Evolutionary conservation across 495 filamentous ascomycete species (phyloP), one percentile per base, ranked within the genome.

Genomic region (Aspergillus haitiensis): DNA sequence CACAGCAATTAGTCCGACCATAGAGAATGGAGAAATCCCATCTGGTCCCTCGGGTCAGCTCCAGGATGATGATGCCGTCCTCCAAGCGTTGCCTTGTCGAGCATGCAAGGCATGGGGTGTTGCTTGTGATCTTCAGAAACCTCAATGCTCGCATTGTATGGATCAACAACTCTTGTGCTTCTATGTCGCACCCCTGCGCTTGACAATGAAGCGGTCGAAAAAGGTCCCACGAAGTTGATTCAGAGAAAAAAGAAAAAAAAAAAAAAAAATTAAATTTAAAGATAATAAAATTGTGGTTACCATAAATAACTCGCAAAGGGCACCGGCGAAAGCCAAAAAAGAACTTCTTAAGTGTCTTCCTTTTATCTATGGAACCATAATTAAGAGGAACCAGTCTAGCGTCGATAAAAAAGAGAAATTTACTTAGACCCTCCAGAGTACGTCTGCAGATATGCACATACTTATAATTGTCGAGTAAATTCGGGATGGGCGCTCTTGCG

Each of bases 131-230:
- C 72, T 64, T 34, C 57, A 63, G 10, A 49, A 51, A 53, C 75
- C 75, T 11, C 73, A 69, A 33, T 77, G 75, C 32, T 61, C 67
- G 9, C 70, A 76, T 59, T 77, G 75, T 58, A 62, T 68, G 33
- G 63, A 75, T 15, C 63, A 77, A 51, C 75, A 77, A 54, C 55
- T 74, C 13, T 54, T 75, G 6, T 77, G 75, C 61, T 77, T 77
- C 49, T 77, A 77, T 46, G 71, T 75, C 12, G 59, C 59, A 12
- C 70, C 66, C 27, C 35, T 59, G n/a, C 60, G 58, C 6, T 27
- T 52, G 4, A 50, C 59, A n/a, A 61, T 56, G 36, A 64, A 56
- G 37, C 54, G 54, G 21, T 54, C 62, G 18, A 63, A 40, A 33
- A 48, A 49, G 18, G 42, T 55, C 13, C 52, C 33, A 10, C 42